phyloP scores from a whole-genome alignment of 169 alveolate genomes.

The Plasmodium sp. region DNA sequence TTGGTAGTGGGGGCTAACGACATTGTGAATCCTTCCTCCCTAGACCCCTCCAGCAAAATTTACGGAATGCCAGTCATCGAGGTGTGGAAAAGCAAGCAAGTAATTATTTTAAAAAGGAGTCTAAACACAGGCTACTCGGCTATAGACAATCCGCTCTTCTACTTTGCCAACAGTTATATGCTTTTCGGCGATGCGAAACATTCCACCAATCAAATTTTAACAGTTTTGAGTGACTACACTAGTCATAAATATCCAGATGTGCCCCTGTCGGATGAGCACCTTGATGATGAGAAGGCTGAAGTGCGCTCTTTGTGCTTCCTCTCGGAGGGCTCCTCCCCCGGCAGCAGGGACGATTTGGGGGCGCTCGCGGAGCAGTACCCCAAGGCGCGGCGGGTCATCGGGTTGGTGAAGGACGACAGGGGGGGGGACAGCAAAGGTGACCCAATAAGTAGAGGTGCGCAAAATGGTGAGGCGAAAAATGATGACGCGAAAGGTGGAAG shows the following conservation, averaged over 20 bases:
- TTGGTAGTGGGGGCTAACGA: slow-evolving; percentile 97
- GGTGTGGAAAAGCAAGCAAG: slow-evolving; percentile 93
- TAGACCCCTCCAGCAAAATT: slow-evolving; percentile 89
- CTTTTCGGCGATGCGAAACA: slow-evolving; percentile 93
- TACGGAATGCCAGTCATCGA: slow-evolving; percentile 97
- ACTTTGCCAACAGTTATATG: slow-evolving; percentile 90
- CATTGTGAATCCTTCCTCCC: slow-evolving; percentile 94
- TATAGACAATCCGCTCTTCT: slow-evolving; percentile 94
- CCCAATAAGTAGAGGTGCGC: too few species aligned
- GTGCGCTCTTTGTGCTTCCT: slow-evolving; percentile 56
- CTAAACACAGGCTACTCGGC: slow-evolving; percentile 96
- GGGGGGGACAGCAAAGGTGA: not conserved
- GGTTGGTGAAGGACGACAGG: slow-evolving; percentile 77
- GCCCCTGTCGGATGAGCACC: slow-evolving; percentile 15
- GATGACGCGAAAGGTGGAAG: not conserved
- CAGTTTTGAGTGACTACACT: slow-evolving; percentile 65
- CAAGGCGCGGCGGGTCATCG: slow-evolving; percentile 79
- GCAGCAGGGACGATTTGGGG: slow-evolving; percentile 49
- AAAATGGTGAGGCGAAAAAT: not conserved
- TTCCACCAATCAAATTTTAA: slow-evolving; percentile 80
- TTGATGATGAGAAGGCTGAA: slow-evolving; percentile 10
- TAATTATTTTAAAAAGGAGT: slow-evolving; percentile 92
- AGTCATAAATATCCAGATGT: slow-evolving; percentile 38
- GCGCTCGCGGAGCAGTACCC: slow-evolving; percentile 82
- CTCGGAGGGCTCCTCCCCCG: not conserved